A percentile compares a stretch with the other conserved stretches of the same genome.
Evolutionary conservation across 1,139 yeast species (phyloP).

Genomic region (Saccharomyces hybrid): DNA sequence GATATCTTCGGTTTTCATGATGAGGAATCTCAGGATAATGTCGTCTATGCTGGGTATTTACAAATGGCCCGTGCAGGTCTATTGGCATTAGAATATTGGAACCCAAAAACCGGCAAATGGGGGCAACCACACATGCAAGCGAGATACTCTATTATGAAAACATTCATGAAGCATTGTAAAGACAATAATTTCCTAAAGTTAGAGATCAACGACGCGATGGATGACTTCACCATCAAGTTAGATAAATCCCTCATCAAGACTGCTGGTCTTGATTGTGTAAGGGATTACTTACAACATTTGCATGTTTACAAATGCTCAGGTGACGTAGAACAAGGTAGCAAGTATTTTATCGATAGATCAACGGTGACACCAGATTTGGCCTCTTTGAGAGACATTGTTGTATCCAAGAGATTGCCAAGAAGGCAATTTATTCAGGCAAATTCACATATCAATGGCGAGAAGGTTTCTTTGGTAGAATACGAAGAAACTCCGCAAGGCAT

Average conservation of each 20-base stretch:
- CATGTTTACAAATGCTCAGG: conserved; percentile 77
- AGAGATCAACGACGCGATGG: conserved; percentile 36
- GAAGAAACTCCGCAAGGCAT: conserved; percentile 68
- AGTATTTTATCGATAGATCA: conserved; percentile 59
- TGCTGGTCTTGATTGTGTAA: conserved; percentile 66
- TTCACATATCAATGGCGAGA: conserved; percentile 33
- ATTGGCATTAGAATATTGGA: conserved; percentile 77
- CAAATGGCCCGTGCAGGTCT: conserved; percentile 87
- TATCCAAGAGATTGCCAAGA: conserved; percentile 70
- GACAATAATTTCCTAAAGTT: conserved; percentile 47
- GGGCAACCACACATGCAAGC: conserved; percentile 98
- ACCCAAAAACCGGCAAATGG: conserved; percentile 73
- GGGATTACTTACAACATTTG: conserved; percentile 60
- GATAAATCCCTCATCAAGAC: conserved; percentile 56
- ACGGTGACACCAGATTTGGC: conserved; percentile 58
- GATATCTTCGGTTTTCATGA: conserved; percentile 62
- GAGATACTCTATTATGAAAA: conserved; percentile 73
- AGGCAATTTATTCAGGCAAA: conserved; percentile 80
- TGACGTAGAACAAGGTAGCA: conserved; percentile 55
- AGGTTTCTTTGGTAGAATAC: conserved; percentile 59
- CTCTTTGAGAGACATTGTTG: conserved; percentile 57
- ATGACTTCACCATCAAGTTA: conserved; percentile 53
- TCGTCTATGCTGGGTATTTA: conserved; percentile 58
- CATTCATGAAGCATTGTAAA: conserved; percentile 60
- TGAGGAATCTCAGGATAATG: conserved; percentile 52